Base-by-base conservation (phyloP, 306 rosid species). In the Castanea sativa region DNA sequence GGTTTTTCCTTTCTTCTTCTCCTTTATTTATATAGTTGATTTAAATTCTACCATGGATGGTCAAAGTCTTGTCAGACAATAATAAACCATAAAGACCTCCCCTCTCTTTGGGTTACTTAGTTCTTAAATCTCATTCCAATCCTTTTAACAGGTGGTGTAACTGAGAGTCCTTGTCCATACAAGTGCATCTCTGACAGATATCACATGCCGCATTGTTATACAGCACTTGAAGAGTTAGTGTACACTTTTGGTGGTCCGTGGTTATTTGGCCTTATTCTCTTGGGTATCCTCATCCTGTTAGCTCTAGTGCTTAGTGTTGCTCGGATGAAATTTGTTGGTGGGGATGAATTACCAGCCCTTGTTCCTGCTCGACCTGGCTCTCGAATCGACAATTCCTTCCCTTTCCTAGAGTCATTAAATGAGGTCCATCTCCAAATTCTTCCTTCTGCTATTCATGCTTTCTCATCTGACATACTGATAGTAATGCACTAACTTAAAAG, bases 251-350 rank as follows among this genome's bases (percentile, higher is more conserved):
- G 91, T 71, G 91, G 91, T 69, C 91, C 91, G 3, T 88, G 91
- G 91, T 76, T 83, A 63, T 88, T 88, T 55, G 63, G 91, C 86
- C 75, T 90, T 86, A 76, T 91, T 82, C 90, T 94, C 19, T 61
- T 92, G 61, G 89, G 90, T 76, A 85, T 94, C 79, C 99, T 92
- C 67, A 78, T 94, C 73, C 67, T 94, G 55, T 83, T 94, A 80
- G 95, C 99, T 80, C 79, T 90, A 74, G 97, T 92, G 85, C 94
- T 91, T 74, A 92, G 97, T 80, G 92, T 92, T 85, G 99, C 99
- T 78, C 87, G 97, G 16, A 90, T 87, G 95, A 94, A 91, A 82
- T 94, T 83, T 80, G 89, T 86, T 56, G 71, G 91, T 72, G 94
- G 87, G 67, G 98, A 95, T 33, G 99, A 95, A 71, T 71, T 89